A percentile compares a stretch with the other conserved stretches of the same genome.
These are phyloP conservation scores for Rubia peregrina DNA, from an alignment of 305 asterid species.

Conservation along the genomic window DNA sequence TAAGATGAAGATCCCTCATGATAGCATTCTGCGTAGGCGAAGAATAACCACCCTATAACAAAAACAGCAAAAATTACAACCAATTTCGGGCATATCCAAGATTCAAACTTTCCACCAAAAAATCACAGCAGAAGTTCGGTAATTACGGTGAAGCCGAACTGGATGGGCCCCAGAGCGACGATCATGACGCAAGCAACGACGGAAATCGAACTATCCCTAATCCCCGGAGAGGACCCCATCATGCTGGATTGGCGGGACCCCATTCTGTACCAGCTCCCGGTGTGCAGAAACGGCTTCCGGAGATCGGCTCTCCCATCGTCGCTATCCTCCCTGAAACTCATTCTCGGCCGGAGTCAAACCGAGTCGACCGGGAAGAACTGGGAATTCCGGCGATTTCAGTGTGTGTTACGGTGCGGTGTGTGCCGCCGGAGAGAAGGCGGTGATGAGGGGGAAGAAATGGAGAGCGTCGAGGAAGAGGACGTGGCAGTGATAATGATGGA, in stretches of 20 bases:
- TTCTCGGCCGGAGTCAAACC: conserved; percentile 17
- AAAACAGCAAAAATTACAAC: neutral
- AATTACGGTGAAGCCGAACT: conserved; percentile 91
- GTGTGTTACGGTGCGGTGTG: neutral
- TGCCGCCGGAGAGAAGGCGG: neutral
- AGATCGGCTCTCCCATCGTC: conserved; percentile 69
- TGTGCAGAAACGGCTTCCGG: conserved; percentile 82
- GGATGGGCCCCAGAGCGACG: conserved; percentile 95
- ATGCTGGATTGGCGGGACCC: conserved; percentile 77
- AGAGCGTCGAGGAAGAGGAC: neutral
- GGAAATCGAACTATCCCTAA: conserved; percentile 77
- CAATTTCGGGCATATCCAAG: neutral
- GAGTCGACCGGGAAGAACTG: neutral
- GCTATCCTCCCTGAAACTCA: conserved; percentile 74
- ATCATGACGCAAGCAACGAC: conserved; percentile 92
- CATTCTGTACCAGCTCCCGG: conserved; percentile 96
- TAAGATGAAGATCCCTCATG: conserved; percentile 54
- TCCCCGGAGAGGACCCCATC: conserved; percentile 73
- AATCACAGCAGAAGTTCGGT: conserved; percentile 55
- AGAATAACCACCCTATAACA: conserved; percentile 68
- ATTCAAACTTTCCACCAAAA: conserved; percentile 25
- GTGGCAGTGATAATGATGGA: neutral
- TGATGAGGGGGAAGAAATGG: neutral
- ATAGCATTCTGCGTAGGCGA: conserved; percentile 81
- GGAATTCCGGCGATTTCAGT: neutral